Base-by-base conservation (phyloP, 345 rosid genomes). In the Lepidium africanum region DNA sequence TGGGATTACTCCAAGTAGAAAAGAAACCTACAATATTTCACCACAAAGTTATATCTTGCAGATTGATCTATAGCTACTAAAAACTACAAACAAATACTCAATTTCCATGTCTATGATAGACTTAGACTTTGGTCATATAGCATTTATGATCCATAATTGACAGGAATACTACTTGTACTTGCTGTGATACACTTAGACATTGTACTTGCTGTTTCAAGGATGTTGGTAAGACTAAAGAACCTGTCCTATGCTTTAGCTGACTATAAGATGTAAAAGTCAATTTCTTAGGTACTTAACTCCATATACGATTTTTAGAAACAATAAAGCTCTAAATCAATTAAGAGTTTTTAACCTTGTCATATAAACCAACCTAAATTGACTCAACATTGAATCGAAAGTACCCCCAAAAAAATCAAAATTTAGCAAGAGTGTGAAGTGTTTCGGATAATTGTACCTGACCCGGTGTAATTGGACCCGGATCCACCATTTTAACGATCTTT, bases 1-100 rank as follows among this genome's bases (percentile, higher is more conserved):
- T 9, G 99, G 96, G 36, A 86, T 77, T 41, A 95, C 70, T 52
- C 96, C 99, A 0, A 94, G 88, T 67, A 94, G 70, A 77, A 91
- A 91, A 59, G 99, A 87, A 47, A 94, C 93, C 99, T 91, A 85
- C 17, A 57, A 73, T 59, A 56, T 40, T 37, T 42, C 45, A 64
- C 30, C 1, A 8, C 19, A 59, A 52, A 32, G 73, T 74, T 53
- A 60, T 60, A 45, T 45, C 52, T 60, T 74, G 61, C 37, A 80
- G 38, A 68, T 71, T 52, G 23, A 62, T 17, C 41, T 27, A 27
- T 39, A 64, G 55, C 50, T 43, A 38, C 55, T 43, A 19, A 30
- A 40, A 53, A 71, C 7, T 14, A 35, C 39, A 71, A 36, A 41
- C 13, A 62, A 39, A 33, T 17, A 40, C 55, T 42, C 54, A 36